These are phyloP conservation scores for Tephrocybe sp. DNA, from an alignment of 768 basidiomycete species.

Conservation along the genomic window DNA sequence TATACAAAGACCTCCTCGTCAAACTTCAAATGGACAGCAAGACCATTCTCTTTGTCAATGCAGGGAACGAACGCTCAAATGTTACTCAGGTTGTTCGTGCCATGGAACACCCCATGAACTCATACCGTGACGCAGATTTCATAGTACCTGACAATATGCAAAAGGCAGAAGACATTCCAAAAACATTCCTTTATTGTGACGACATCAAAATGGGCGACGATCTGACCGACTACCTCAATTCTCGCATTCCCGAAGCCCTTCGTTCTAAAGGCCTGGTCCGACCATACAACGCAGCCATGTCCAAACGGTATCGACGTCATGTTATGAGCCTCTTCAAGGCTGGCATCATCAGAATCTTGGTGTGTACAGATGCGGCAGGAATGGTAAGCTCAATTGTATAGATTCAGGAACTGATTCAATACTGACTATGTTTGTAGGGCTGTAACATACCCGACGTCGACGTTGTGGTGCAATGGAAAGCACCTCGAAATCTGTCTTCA, in stretches of 20 bases:
- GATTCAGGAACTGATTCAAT: too few species aligned
- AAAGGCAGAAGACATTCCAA: constrained; percentile 16
- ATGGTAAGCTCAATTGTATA: too few species aligned
- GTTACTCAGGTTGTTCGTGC: constrained; percentile 32
- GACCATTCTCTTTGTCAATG: constrained; percentile 17
- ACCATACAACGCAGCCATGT: constrained; percentile 25
- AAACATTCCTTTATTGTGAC: constrained; percentile 30
- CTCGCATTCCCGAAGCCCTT: not conserved
- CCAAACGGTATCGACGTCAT: constrained; percentile 15
- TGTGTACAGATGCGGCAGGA: constrained; percentile 33
- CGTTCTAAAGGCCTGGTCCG: constrained; percentile 16
- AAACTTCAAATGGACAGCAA: constrained; percentile 24
- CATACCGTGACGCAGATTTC: constrained; percentile 32
- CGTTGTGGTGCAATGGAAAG: constrained; percentile 37
- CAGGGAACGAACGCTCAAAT: constrained; percentile 33
- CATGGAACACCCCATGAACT: constrained; percentile 30
- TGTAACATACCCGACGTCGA: constrained; percentile 31
- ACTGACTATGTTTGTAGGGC: constrained; percentile 16
- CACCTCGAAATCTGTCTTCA: constrained; percentile 23
- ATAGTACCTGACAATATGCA: constrained; percentile 17
- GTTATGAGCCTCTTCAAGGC: constrained; percentile 26
- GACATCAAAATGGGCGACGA: constrained; percentile 21
- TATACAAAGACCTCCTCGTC: constrained; percentile 24
- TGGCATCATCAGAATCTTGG: constrained; percentile 12
- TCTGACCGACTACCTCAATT: constrained; percentile 24